phyloP scores from a whole-genome alignment of 2,329 filamentous ascomycete genomes.

The Aureobasidium sp. region DNA sequence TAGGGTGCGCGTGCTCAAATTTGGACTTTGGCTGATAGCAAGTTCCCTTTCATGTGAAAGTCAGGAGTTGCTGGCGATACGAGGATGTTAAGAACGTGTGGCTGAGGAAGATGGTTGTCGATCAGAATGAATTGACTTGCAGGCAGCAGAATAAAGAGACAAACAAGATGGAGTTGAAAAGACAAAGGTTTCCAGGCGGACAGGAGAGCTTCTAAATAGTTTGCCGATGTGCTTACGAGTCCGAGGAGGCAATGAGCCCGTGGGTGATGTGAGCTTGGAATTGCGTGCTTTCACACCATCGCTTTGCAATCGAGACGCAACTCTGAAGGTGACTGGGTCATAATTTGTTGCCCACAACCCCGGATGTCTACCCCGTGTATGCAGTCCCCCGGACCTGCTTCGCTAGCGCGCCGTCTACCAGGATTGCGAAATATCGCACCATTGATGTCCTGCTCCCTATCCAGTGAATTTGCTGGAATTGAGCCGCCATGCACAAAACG shows the following conservation, averaged over 20 bases:
- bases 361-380: neutral
- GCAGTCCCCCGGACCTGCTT: neutral
- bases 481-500: constrained; percentile 3
- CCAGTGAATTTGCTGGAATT: neutral
- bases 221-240: neutral
- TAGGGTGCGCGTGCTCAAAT: constrained; percentile 1
- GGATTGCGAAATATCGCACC: neutral
- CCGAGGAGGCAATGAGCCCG: neutral
- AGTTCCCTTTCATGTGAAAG: constrained; percentile 6
- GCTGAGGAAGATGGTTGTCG: neutral
- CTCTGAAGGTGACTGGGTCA: neutral
- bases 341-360: neutral
- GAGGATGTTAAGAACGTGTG: neutral
- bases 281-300: constrained; percentile 11
- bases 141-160: constrained; percentile 4
- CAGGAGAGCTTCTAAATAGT: neutral
- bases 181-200: neutral
- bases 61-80: neutral
- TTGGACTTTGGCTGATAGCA: neutral
- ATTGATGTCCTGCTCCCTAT: neutral
- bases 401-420: neutral
- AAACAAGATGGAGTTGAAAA: neutral
- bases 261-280: neutral
- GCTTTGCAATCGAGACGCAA: constrained; percentile 7
- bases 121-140: neutral